phyloP scores from a whole-genome alignment of 176 grass and related monocot genomes.

The Bothriochloa decipiens region DNA sequence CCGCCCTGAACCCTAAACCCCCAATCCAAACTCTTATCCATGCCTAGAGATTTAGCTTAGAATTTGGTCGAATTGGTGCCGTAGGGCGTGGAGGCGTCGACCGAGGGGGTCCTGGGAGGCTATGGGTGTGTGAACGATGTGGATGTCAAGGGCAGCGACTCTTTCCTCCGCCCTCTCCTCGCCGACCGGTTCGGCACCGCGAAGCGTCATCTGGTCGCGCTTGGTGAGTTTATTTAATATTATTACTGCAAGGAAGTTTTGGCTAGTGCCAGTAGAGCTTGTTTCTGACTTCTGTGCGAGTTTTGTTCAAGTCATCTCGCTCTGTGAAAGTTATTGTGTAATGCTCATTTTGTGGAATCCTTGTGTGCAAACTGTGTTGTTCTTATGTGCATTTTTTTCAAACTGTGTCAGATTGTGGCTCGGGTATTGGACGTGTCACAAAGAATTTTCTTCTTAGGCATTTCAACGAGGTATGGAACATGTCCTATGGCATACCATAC shows the following conservation, averaged over 20 bases:
- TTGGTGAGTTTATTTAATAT: no score
- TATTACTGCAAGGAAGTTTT: no score
- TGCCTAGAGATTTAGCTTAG: constrained; percentile 21
- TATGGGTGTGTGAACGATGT: constrained; percentile 87
- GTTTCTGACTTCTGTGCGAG: no score
- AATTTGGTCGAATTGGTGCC: constrained; percentile 31
- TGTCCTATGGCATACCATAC: background rate
- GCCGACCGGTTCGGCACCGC: constrained; percentile 59
- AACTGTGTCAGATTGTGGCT: constrained; percentile 82
- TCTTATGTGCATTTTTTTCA: constrained; percentile 14
- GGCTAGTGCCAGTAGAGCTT: no score
- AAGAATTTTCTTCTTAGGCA: constrained; percentile 90
- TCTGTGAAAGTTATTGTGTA: background rate
- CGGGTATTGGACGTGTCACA: constrained; percentile 89
- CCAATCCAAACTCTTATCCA: background rate
- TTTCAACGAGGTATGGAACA: constrained; percentile 76
- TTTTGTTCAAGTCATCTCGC: background rate
- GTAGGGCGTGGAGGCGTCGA: constrained; percentile 89
- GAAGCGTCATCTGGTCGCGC: constrained; percentile 70
- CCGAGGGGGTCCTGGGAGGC: constrained; percentile 88
- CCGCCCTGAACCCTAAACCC: constrained; percentile 39
- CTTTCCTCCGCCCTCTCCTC: constrained; percentile 77
- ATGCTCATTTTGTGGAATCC: background rate
- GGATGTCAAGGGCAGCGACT: constrained; percentile 91
- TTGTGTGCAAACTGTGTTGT: background rate